Percentiles rank a stretch among this genome's conserved stretches.
Evolutionary conservation across 768 basidiomycete species (phyloP).

Genomic region (Podaxis mareebaensis): DNA sequence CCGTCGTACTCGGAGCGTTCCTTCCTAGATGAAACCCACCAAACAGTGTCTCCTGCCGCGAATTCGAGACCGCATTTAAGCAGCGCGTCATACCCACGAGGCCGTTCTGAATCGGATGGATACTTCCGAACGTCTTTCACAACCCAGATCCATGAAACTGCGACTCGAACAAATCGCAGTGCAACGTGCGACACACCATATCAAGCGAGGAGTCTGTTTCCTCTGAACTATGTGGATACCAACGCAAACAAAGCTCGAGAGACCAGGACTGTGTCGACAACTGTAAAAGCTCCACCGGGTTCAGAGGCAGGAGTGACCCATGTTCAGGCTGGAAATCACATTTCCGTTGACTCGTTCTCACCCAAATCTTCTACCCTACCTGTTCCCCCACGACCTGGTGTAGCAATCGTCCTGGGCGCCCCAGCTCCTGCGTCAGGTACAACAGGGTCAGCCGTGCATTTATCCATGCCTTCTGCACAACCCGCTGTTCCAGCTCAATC

Average conservation of each 20-base stretch:
- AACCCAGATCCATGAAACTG: not conserved
- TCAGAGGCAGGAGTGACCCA: not conserved
- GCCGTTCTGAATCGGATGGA: slow-evolving; percentile 1
- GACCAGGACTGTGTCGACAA: slow-evolving; percentile 1
- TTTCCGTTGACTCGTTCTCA: not conserved
- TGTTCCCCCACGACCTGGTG: not conserved
- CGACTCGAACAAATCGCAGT: not conserved
- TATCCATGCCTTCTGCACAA: slow-evolving; percentile 1
- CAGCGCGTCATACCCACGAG: not conserved
- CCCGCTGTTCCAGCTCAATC: not conserved
- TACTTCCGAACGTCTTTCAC: not conserved
- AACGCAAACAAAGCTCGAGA: not conserved
- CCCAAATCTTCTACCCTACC: not conserved
- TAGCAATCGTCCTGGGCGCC: not conserved
- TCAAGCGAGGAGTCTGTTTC: slow-evolving; percentile 8
- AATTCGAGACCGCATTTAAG: not conserved
- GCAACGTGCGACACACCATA: not conserved
- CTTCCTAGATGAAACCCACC: not conserved
- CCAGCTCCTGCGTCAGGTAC: not conserved
- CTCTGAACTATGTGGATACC: slow-evolving; percentile 7
- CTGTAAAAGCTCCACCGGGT: not conserved
- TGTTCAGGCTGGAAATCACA: not conserved
- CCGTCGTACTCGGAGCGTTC: slow-evolving; percentile 8
- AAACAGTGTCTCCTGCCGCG: no score
- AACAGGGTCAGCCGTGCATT: not conserved